Conservation (phyloP, 116 monocot species). For the Iris pallida region DNA sequence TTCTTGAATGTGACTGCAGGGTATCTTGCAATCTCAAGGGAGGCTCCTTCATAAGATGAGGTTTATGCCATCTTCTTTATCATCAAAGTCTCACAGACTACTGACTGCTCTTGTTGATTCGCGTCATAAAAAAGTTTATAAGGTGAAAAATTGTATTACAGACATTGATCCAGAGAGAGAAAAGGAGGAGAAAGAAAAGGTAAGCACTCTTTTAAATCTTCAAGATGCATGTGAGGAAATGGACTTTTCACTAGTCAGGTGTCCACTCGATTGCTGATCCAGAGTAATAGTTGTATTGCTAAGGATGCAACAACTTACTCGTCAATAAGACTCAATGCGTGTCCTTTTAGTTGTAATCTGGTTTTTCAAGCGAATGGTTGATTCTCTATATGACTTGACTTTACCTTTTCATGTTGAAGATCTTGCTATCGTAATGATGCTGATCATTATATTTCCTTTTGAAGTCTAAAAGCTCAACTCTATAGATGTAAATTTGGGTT, state of each 20-base stretch:
- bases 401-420: too few relatives aligned
- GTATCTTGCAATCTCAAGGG: constrained; percentile 98
- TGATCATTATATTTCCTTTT: too few relatives aligned
- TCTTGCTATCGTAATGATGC: too few relatives aligned
- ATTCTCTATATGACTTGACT: too few relatives aligned
- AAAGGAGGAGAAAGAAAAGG: constrained; percentile 92
- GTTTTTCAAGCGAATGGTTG: neutral
- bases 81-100: constrained; percentile 92
- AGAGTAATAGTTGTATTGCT: neutral
- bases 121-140: constrained; percentile 94
- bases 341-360: neutral
- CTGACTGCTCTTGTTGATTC: constrained; percentile 99
- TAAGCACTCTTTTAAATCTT: constrained; percentile 14
- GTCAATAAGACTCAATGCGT: neutral
- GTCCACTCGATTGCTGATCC: neutral
- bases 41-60: constrained; percentile 90
- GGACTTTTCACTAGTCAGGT: neutral
- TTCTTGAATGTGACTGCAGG: constrained; percentile 30
- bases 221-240: neutral
- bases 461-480: too few relatives aligned
- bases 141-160: constrained; percentile 97
- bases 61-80: constrained; percentile 98
- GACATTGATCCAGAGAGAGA: constrained; percentile 96
- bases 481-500: too few relatives aligned
- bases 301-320: neutral